Evolutionary conservation across 139 green algal genomes (phyloP).

Genomic region (Tetradesmus obliquus): DNA sequence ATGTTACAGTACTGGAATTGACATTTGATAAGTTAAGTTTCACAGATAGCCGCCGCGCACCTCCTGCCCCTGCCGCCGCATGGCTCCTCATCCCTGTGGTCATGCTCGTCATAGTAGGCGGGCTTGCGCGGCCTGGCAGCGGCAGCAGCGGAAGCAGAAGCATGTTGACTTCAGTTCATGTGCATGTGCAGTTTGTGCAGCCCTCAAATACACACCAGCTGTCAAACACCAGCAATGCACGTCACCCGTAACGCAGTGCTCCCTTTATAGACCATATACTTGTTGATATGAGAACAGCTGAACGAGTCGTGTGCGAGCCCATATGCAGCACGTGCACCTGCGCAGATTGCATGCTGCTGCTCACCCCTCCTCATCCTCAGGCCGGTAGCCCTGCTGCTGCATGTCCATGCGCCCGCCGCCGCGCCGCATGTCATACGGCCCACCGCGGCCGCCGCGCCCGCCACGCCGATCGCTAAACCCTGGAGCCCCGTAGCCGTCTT

Average conservation of each 20-base stretch:
- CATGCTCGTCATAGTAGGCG: conserved; percentile 28
- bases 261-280: too few relatives aligned
- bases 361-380: not conserved
- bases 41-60: not conserved
- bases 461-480: not conserved
- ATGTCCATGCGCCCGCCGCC: not conserved
- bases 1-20: not conserved
- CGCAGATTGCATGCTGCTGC: too few relatives aligned
- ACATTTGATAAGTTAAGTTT: too few relatives aligned
- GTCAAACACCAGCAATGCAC: too few relatives aligned
- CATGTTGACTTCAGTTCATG: not conserved
- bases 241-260: too few relatives aligned
- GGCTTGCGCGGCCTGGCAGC: conserved; percentile 10
- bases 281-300: too few relatives aligned
- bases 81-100: conserved; percentile 36
- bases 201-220: too few relatives aligned
- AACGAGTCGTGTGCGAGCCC: too few relatives aligned
- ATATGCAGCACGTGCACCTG: too few relatives aligned
- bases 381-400: not conserved
- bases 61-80: not conserved
- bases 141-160: not conserved
- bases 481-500: not conserved
- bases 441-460: not conserved
- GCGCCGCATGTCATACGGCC: not conserved
- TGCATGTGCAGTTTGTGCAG: too few relatives aligned